Base-by-base conservation (phyloP, 306 rosid genomes). In the Pachyrhizus erosus region DNA sequence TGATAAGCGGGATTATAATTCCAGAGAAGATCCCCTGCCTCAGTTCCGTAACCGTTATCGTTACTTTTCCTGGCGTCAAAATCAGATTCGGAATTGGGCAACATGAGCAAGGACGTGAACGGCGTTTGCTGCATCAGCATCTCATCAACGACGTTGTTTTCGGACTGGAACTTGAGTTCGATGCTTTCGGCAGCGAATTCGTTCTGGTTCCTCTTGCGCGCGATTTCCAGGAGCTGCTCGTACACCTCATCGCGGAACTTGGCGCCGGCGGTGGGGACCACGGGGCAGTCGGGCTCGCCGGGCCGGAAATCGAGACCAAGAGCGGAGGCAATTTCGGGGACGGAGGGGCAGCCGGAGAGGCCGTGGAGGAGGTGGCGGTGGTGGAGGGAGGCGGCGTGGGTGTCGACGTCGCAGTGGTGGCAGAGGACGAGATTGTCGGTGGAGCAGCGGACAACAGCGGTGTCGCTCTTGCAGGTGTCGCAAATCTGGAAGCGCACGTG, bases 401-500 rank as follows among this genome's bases (percentile, higher is more conserved):
- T 58, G 18, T 88, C 66, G 75, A 31, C 64, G 61, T 88, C 87
- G 76, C 88, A 89, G 24, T 18, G 43, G 72, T 37, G 75, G 70
- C 92, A 89, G 18, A 84, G 84, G 31, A 74, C 57, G 71, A 87
- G 84, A 33, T 76, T 82, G 68, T 82, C 70, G 68, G 82, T 26
- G 13, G 75, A 49, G 76, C 83, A 84, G 0, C 75, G 77, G 34
- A 83, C 13, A 0, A 81, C 58, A n/a, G 88, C 83, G 48, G 79
- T 57, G 55, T 84, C 83, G 84, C 12, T 34, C 9, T 68, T 12
- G 58, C 90, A 85, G 76, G 54, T 70, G 49, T 80, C 76, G 42
- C 86, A 89, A 57, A 89, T 83, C 71, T 66, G 87, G 46, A 1
- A 78, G 8, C 90, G 87, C 14, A 86, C 77, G 88, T 89, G 92